Base-by-base conservation (phyloP, 1,284 basidiomycete species). In the Ceratobasidium sp. region DNA sequence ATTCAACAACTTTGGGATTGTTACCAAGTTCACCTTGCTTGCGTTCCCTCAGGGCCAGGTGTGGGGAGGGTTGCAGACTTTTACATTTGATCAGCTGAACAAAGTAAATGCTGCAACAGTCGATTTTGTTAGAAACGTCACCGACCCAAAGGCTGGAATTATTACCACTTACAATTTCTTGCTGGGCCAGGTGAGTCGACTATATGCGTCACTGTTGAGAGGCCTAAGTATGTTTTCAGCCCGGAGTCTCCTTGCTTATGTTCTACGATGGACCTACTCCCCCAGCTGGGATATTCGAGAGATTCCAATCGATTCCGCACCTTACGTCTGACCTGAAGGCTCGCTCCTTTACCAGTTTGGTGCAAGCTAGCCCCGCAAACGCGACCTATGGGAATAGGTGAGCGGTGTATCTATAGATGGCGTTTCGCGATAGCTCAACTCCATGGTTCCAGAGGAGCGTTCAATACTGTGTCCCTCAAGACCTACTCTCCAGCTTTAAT, bases 131-230 rank as follows among this genome's bases (percentile, higher is more conserved):
- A 76, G 78, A 7, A 80, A 79, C 2, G 81, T 82, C 12, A 82
- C 74, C 0, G 86, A 88, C 73, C 85, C 85, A 0, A 89, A 88
- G 75, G 89, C 88, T 5, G 77, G 75, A 1, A 80, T 87, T n/a
- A 82, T 89, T 45, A 80, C 83, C 0, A 80, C 85, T 0, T 87
- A 45, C 47, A 55, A 64, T 29, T 49, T 40, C 50, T 42, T 65
- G n/a, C 49, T 65, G 15, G 62, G 62, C 12, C 50, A 53, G 50
- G 62, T 54, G 34, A 35, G 62, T 43, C 42, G 20, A 22, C 20
- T 40, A 40, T 52, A 40, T 64, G 49, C 49, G 27, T 25, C 6
- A 6, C 3, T 49, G 27, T 49, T 52, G 17, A 7, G 25, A 45
- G 3, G 17, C 29, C 31, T 69, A 12, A 64, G 34, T 13, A 22